These are phyloP conservation scores for Papiliotrema terrestris DNA, from an alignment of 1,284 basidiomycete species.

Conservation along the genomic window DNA sequence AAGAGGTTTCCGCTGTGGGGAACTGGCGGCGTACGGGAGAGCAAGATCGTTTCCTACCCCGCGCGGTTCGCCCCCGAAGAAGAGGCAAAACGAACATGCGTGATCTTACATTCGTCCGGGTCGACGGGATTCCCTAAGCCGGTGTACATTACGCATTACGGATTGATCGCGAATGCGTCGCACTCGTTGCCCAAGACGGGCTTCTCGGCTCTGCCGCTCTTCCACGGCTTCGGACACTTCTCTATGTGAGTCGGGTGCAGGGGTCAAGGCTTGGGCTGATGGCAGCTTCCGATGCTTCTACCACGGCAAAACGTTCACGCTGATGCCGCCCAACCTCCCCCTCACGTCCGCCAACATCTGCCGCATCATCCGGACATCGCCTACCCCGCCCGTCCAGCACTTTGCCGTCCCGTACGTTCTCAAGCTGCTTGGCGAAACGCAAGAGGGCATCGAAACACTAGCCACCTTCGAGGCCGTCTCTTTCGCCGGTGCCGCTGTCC, in stretches of 20 bases:
- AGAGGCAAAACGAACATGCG: slow-evolving; percentile 52
- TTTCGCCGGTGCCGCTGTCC: slow-evolving; percentile 46
- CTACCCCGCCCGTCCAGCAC: slow-evolving; percentile 41
- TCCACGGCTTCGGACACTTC: slow-evolving; percentile 54
- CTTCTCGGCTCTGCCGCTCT: slow-evolving; percentile 54
- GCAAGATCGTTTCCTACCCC: slow-evolving; percentile 45
- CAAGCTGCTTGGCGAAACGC: slow-evolving; percentile 55
- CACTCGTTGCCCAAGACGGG: slow-evolving; percentile 48
- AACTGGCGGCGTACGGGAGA: slow-evolving; percentile 42
- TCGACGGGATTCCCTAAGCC: slow-evolving; percentile 55
- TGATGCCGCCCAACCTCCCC: slow-evolving; percentile 57
- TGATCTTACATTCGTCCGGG: slow-evolving; percentile 62
- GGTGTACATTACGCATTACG: slow-evolving; percentile 44
- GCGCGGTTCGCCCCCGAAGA: slow-evolving; percentile 52
- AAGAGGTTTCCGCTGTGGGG: slow-evolving; percentile 54
- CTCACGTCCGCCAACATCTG: slow-evolving; percentile 56
- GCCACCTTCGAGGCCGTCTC: slow-evolving; percentile 55
- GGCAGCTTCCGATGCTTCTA: slow-evolving; percentile 49
- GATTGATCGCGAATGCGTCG: slow-evolving; percentile 41
- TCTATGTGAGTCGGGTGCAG: slow-evolving; percentile 45
- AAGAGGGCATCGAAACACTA: slow-evolving; percentile 53
- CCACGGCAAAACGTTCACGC: slow-evolving; percentile 52
- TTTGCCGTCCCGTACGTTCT: slow-evolving; percentile 53
- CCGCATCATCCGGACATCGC: slow-evolving; percentile 36
- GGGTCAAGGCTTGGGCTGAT: background rate